Conservation (phyloP, 495 filamentous ascomycete genomes). For the Penicillium riverlandense region DNA sequence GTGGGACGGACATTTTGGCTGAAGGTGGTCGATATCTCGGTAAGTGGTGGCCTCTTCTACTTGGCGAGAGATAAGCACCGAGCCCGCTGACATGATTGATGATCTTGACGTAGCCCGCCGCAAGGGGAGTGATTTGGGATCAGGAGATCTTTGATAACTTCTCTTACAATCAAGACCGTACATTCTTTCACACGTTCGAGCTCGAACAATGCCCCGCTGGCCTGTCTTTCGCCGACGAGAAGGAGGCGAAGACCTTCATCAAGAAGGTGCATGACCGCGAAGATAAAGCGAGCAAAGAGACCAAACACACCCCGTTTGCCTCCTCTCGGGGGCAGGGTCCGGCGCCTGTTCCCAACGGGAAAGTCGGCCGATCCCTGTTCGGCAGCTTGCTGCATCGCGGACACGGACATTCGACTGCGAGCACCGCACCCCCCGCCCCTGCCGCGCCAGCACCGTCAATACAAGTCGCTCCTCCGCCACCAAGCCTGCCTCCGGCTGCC, state of each 20-base stretch:
- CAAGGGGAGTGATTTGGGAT: conserved; percentile 93
- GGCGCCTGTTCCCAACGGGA: conserved; percentile 39
- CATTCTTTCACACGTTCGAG: conserved; percentile 96
- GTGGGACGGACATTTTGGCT: conserved; percentile 95
- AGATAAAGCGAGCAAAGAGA: conserved; percentile 86
- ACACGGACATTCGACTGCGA: conserved; percentile 53
- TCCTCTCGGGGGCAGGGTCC: conserved; percentile 45
- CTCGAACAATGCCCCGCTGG: conserved; percentile 84
- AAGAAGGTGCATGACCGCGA: conserved; percentile 93
- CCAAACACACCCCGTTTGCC: conserved; percentile 68
- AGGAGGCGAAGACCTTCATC: conserved; percentile 88
- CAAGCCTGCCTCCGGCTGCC: conserved; percentile 15
- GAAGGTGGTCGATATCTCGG: conserved; percentile 93
- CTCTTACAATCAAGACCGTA: conserved; percentile 89
- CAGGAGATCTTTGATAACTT: conserved; percentile 96
- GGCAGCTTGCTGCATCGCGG: conserved; percentile 68
- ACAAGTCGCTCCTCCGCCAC: conserved; percentile 43
- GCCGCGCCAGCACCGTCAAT: conserved; percentile 43
- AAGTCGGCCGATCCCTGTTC: conserved; percentile 49
- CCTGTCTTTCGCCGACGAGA: conserved; percentile 89
- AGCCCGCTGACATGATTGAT: conserved; percentile 9
- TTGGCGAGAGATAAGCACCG: not conserved
- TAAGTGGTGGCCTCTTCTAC: conserved; percentile 46
- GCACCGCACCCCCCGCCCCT: conserved; percentile 27
- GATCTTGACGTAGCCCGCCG: conserved; percentile 49